These are phyloP conservation scores for Mortierella sp. DNA, from an alignment of 371 early-diverging fungal species.

Conservation along the genomic window DNA sequence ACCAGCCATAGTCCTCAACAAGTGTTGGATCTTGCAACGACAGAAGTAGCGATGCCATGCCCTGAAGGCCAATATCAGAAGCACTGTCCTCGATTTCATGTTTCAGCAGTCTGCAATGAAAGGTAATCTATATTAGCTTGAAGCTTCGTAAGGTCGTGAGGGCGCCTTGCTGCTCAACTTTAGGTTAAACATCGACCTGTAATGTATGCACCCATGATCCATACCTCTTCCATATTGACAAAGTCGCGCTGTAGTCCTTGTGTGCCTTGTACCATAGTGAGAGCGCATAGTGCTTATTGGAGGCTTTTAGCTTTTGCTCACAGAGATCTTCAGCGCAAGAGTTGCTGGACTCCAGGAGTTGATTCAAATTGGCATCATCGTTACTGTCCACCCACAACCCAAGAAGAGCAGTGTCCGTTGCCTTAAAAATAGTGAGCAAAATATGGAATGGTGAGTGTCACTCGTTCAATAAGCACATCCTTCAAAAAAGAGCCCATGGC, in stretches of 20 bases:
- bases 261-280: constrained; percentile 71
- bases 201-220: background rate
- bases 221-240: constrained; percentile 80
- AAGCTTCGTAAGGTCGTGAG: background rate
- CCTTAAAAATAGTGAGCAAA: constrained; percentile 45
- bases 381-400: constrained; percentile 67
- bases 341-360: constrained; percentile 65
- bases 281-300: constrained; percentile 71
- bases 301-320: constrained; percentile 46
- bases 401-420: constrained; percentile 74
- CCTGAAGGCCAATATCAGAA: constrained; percentile 62
- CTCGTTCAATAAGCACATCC: background rate
- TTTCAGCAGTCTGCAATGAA: constrained; percentile 58
- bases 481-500: background rate
- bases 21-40: constrained; percentile 55
- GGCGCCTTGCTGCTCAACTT: too few relatives aligned
- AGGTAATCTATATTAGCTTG: background rate
- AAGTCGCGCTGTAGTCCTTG: constrained; percentile 60
- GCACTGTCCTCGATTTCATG: constrained; percentile 65
- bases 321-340: constrained; percentile 66
- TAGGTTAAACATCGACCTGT: too few relatives aligned
- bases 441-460: background rate
- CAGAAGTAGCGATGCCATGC: constrained; percentile 61
- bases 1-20: constrained; percentile 70
- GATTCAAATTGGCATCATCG: constrained; percentile 56